phyloP scores from a whole-genome alignment of 257 asterid genomes.

The Anisodus acutangulus region DNA sequence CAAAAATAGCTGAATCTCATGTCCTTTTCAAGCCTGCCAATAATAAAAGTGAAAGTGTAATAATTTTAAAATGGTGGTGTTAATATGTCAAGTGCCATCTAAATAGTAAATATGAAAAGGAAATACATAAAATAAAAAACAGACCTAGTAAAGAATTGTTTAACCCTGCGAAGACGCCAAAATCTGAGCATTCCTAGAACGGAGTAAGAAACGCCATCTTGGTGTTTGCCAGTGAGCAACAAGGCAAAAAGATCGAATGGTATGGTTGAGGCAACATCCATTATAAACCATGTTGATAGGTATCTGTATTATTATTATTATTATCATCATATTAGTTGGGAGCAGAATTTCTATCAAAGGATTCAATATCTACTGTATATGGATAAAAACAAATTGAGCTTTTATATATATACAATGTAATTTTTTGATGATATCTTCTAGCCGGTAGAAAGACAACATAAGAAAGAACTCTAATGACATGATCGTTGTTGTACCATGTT shows the following conservation, averaged over 20 bases:
- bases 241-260: constrained; percentile 74
- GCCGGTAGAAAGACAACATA: not conserved
- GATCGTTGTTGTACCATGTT: not conserved
- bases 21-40: constrained; percentile 89
- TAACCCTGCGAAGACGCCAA: constrained; percentile 94
- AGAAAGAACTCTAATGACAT: not conserved
- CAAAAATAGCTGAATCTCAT: constrained; percentile 89
- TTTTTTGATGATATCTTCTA: not conserved
- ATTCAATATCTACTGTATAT: not conserved
- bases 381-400: not conserved
- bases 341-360: no score
- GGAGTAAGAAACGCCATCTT: constrained; percentile 61
- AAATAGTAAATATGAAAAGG: not conserved
- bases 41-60: not conserved
- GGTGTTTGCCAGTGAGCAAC: constrained; percentile 69
- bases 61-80: not conserved
- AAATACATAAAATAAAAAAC: not conserved
- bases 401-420: not conserved
- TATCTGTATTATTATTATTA: constrained; percentile 55
- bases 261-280: constrained; percentile 91
- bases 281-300: constrained; percentile 83
- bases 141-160: constrained; percentile 78
- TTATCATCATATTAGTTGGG: not conserved
- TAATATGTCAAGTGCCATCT: not conserved
- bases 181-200: constrained; percentile 81